Percentiles rank a stretch among this genome's conserved stretches.
These are phyloP conservation scores for Sphaerulina musiva DNA, from an alignment of 2,329 filamentous ascomycete species.

Conservation along the genomic window DNA sequence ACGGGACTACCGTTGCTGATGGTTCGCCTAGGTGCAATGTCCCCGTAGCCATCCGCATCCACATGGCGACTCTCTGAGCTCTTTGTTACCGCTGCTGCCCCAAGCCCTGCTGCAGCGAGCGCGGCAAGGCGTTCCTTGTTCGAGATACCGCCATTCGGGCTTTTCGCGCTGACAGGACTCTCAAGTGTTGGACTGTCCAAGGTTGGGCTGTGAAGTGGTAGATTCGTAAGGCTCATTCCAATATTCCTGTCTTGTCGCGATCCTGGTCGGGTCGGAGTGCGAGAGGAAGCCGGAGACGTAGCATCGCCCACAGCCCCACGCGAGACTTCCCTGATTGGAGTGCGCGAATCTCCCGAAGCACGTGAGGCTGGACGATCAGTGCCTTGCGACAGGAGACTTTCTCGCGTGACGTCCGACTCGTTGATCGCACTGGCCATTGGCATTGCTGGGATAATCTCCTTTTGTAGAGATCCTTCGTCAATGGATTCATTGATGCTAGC, in stretches of 20 bases:
- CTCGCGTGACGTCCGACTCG: constrained; percentile 78
- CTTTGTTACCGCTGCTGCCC: constrained; percentile 50
- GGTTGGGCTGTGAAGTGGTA: constrained; percentile 17
- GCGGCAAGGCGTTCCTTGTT: constrained; percentile 35
- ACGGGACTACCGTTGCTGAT: constrained; percentile 59
- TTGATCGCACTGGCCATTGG: constrained; percentile 81
- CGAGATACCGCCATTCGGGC: constrained; percentile 34
- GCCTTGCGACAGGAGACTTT: constrained; percentile 76
- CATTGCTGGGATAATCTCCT: constrained; percentile 62
- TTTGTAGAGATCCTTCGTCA: constrained; percentile 44
- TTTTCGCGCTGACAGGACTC: constrained; percentile 19
- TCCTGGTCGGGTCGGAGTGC: constrained; percentile 56
- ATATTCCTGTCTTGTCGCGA: constrained; percentile 48
- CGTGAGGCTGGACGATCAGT: constrained; percentile 67
- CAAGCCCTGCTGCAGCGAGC: constrained; percentile 38
- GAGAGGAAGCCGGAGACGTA: constrained; percentile 52
- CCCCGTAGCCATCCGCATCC: constrained; percentile 31
- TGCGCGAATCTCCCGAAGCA: constrained; percentile 52
- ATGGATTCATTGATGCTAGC: constrained; percentile 49
- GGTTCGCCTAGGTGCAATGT: constrained; percentile 17
- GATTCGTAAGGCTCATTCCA: constrained; percentile 55
- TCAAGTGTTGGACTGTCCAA: constrained; percentile 38
- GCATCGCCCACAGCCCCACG: constrained; percentile 50
- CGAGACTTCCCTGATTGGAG: constrained; percentile 56
- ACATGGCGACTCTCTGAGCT: constrained; percentile 53